A percentile compares a stretch with the other conserved stretches of the same genome.
Evolutionary conservation across 345 rosid species (phyloP).

Genomic region (Bretschneidera sinensis): DNA sequence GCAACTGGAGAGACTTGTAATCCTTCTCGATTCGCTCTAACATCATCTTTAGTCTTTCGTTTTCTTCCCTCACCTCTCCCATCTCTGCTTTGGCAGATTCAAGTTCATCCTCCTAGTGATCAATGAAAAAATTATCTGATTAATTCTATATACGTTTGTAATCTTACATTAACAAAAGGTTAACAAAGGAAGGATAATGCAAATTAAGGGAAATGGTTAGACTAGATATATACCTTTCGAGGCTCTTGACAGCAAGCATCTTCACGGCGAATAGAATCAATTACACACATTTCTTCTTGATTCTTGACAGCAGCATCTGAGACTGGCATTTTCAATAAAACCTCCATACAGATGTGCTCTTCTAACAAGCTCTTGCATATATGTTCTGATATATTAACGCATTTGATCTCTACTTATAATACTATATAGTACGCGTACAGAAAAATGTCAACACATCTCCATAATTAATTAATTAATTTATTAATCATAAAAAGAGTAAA

Average conservation of each 20-base stretch:
- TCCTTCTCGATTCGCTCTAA: conserved; percentile 53
- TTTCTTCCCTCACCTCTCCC: conserved; percentile 70
- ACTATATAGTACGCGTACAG: background rate
- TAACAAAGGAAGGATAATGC: background rate
- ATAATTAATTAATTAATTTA: conserved; percentile 17
- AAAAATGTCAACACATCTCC: conserved; percentile 64
- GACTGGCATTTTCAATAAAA: conserved; percentile 26
- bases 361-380: background rate
- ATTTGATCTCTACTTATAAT: conserved; percentile 11
- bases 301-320: conserved; percentile 23
- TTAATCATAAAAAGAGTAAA: conserved; percentile 2
- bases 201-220: background rate
- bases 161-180: background rate
- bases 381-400: background rate
- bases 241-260: conserved; percentile 24
- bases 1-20: conserved; percentile 55
- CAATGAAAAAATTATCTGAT: background rate
- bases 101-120: conserved; percentile 38
- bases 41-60: conserved; percentile 54
- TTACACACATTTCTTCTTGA: conserved; percentile 22
- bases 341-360: conserved; percentile 29
- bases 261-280: conserved; percentile 22
- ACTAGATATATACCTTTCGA: conserved; percentile 21
- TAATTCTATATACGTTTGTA: background rate
- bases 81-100: conserved; percentile 67